These are phyloP conservation scores for Thymus mandschuricus DNA, from an alignment of 257 asterid genomes.

Conservation along the genomic window DNA sequence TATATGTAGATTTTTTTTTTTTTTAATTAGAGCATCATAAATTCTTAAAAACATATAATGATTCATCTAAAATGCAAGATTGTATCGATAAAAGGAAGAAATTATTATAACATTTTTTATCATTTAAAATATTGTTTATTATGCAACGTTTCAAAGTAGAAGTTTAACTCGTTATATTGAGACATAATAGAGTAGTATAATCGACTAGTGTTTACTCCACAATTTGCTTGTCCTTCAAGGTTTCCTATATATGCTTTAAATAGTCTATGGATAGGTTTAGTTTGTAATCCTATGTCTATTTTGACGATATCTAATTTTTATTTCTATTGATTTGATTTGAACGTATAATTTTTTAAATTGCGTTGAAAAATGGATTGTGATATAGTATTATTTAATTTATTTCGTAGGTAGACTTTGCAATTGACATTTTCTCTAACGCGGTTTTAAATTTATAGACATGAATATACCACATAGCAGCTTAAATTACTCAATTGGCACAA, in stretches of 20 bases:
- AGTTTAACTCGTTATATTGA: too few species aligned
- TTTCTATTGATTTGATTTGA: neutral
- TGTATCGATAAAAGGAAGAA: too few species aligned
- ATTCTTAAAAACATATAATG: too few species aligned
- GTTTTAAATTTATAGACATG: neutral
- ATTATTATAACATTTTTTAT: too few species aligned
- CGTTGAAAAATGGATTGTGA: neutral
- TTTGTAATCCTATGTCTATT: neutral
- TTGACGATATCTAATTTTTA: neutral
- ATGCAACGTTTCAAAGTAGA: too few species aligned
- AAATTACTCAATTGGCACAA: too few species aligned
- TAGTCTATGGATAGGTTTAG: neutral
- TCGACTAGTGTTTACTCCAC: neutral
- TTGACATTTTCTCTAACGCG: neutral
- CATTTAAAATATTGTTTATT: too few species aligned
- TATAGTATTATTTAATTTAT: too few species aligned
- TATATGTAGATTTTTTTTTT: too few species aligned
- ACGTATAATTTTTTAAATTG: neutral
- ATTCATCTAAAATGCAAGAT: too few species aligned
- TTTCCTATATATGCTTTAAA: neutral
- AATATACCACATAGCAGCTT: too few species aligned
- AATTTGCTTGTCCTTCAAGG: constrained; percentile 16
- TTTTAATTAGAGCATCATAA: too few species aligned
- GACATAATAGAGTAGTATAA: neutral
- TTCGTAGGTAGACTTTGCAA: neutral